Evolutionary conservation across 371 early-diverging fungal genomes (phyloP).

Genomic region (Chytridiales sp.): DNA sequence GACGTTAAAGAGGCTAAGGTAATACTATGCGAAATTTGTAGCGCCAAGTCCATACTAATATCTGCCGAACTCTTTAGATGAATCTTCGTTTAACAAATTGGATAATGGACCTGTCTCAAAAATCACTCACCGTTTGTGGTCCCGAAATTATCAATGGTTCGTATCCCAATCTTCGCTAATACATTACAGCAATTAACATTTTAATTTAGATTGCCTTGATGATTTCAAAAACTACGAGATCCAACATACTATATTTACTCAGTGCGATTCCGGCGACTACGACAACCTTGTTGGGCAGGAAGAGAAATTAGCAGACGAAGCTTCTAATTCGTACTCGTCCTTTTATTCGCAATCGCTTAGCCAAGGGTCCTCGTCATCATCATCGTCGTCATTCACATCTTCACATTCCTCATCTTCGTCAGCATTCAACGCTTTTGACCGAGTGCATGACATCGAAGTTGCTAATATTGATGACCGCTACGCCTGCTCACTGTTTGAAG

Average conservation of each 20-base stretch:
- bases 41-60: too few species aligned
- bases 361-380: conserved; percentile 12
- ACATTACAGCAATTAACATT: background rate
- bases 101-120: conserved; percentile 34
- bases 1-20: conserved; percentile 27
- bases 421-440: conserved; percentile 17
- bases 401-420: conserved; percentile 10
- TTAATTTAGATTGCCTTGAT: conserved; percentile 30
- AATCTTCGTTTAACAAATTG: conserved; percentile 34
- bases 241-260: conserved; percentile 38
- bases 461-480: conserved; percentile 27
- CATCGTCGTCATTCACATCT: background rate
- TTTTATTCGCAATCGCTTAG: too few species aligned
- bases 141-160: conserved; percentile 28
- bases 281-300: conserved; percentile 17
- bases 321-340: conserved; percentile 3
- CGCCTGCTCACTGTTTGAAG: conserved; percentile 40
- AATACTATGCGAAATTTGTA: background rate
- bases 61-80: conserved; percentile 10
- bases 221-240: conserved; percentile 44
- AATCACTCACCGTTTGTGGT: conserved; percentile 34
- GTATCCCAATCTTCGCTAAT: conserved; percentile 5
- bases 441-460: conserved; percentile 21
- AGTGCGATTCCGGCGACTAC: conserved; percentile 47
- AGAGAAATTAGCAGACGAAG: background rate